Conservation (phyloP, 441 rosid species). For the Adansonia gregorii region DNA sequence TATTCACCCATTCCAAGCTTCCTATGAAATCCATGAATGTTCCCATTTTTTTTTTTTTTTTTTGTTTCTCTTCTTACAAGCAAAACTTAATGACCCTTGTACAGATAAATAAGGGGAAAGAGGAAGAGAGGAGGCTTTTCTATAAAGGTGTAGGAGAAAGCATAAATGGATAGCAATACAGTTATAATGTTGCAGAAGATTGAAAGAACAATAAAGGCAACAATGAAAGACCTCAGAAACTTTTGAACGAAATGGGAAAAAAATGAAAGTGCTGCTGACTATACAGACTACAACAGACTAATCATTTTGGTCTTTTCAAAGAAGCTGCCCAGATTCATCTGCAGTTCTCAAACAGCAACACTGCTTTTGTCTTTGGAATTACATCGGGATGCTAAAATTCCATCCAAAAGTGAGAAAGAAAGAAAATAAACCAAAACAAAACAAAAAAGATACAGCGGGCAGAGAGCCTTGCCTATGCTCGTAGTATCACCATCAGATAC, state of each 20-base stretch:
- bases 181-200: background rate
- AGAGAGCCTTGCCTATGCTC: conserved; percentile 38
- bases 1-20: conserved; percentile 42
- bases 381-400: conserved; percentile 63
- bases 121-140: background rate
- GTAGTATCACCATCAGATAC: conserved; percentile 47
- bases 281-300: background rate
- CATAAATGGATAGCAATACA: background rate
- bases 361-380: conserved; percentile 30
- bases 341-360: conserved; percentile 28
- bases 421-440: background rate
- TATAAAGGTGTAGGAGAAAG: background rate
- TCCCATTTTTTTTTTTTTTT: conserved; percentile 14
- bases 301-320: conserved; percentile 40
- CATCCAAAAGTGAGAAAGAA: conserved; percentile 30
- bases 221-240: conserved; percentile 17
- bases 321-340: conserved; percentile 45
- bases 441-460: conserved; percentile 30
- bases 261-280: conserved; percentile 1
- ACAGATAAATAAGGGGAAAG: background rate
- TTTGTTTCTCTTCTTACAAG: background rate
- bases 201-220: conserved; percentile 4
- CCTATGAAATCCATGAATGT: conserved; percentile 37
- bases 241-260: conserved; percentile 18
- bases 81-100: background rate